Evolutionary conservation across 2,329 filamentous ascomycete genomes (phyloP).

Genomic region (Talaromyces atroroseus): DNA sequence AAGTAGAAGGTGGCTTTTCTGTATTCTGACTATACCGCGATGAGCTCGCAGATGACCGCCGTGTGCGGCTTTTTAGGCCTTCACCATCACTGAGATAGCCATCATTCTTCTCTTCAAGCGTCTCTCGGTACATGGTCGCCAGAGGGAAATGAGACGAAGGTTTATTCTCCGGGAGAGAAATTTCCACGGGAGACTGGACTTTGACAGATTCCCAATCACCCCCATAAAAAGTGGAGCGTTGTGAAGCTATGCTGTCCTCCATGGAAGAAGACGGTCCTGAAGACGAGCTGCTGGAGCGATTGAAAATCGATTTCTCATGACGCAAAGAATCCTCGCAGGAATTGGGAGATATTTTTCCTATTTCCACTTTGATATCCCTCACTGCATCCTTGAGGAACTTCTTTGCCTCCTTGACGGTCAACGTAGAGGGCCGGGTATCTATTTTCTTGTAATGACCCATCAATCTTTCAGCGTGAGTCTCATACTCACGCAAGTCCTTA

Average conservation of each 20-base stretch:
- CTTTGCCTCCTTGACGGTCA: slow-evolving; percentile 31
- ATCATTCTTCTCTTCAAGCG: slow-evolving; percentile 24
- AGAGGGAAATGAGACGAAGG: slow-evolving; percentile 25
- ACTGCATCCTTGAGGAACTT: slow-evolving; percentile 29
- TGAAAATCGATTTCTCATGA: slow-evolving; percentile 42
- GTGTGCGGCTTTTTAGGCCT: slow-evolving; percentile 13
- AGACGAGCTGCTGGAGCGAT: slow-evolving; percentile 42
- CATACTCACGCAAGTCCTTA: slow-evolving; percentile 45
- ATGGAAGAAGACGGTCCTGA: slow-evolving; percentile 37
- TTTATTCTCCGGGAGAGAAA: slow-evolving; percentile 14
- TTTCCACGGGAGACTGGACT: slow-evolving; percentile 33
- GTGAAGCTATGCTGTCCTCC: slow-evolving; percentile 29
- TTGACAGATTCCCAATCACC: slow-evolving; percentile 24
- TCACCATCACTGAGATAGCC: slow-evolving; percentile 34
- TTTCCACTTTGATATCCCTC: slow-evolving; percentile 36
- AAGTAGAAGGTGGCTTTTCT: slow-evolving; percentile 20
- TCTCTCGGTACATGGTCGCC: slow-evolving; percentile 29
- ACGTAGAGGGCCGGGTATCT: not conserved
- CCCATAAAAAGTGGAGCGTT: slow-evolving; percentile 29
- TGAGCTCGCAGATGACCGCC: slow-evolving; percentile 23
- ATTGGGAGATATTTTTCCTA: slow-evolving; percentile 38
- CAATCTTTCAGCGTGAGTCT: slow-evolving; percentile 40
- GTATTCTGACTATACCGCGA: slow-evolving; percentile 25
- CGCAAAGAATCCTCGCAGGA: slow-evolving; percentile 35
- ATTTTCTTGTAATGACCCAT: slow-evolving; percentile 34